Percentiles rank a stretch among this genome's conserved stretches.
Conservation (phyloP, 805 yeast genomes). For the Myxozyma neotropica region DNA sequence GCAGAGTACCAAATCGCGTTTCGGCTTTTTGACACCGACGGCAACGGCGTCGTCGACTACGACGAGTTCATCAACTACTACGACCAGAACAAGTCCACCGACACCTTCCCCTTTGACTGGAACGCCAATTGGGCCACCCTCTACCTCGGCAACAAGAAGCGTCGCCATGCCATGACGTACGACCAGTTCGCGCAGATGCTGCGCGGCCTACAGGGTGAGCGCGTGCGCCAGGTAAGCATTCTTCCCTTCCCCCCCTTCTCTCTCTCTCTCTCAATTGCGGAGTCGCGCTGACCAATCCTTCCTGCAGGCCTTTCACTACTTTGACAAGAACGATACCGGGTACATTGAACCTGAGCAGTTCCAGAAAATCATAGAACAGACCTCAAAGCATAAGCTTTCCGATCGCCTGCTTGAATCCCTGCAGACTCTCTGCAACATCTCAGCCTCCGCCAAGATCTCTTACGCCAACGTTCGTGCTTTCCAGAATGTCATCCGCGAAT, state of each 20-base stretch:
- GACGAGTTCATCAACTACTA: conserved; percentile 46
- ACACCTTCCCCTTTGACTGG: conserved; percentile 50
- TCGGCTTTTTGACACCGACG: conserved; percentile 48
- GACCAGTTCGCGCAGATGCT: conserved; percentile 51
- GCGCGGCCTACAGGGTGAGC: conserved; percentile 50
- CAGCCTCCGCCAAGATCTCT: conserved; percentile 42
- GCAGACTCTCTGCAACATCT: conserved; percentile 45
- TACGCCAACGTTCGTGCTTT: conserved; percentile 50
- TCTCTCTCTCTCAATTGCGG: not conserved
- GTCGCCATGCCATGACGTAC: conserved; percentile 47
- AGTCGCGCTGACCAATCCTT: not conserved
- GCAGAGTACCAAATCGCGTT: conserved; percentile 57
- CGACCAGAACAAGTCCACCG: conserved; percentile 42
- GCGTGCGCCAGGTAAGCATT: conserved; percentile 46
- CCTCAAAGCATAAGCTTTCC: conserved; percentile 49
- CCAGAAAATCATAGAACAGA: conserved; percentile 44
- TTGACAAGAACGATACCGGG: conserved; percentile 44
- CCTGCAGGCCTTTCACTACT: conserved; percentile 43
- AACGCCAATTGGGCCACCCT: conserved; percentile 47
- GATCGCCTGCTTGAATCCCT: conserved; percentile 44
- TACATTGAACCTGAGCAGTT: conserved; percentile 48
- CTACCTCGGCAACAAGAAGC: conserved; percentile 45
- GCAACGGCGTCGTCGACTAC: conserved; percentile 46
- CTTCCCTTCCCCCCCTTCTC: not conserved
- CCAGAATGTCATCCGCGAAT: conserved; percentile 47